Percentiles rank a stretch among this genome's conserved stretches.
These are phyloP conservation scores for Albifimbria verrucaria DNA, from an alignment of 2,329 filamentous ascomycete genomes.

Conservation along the genomic window DNA sequence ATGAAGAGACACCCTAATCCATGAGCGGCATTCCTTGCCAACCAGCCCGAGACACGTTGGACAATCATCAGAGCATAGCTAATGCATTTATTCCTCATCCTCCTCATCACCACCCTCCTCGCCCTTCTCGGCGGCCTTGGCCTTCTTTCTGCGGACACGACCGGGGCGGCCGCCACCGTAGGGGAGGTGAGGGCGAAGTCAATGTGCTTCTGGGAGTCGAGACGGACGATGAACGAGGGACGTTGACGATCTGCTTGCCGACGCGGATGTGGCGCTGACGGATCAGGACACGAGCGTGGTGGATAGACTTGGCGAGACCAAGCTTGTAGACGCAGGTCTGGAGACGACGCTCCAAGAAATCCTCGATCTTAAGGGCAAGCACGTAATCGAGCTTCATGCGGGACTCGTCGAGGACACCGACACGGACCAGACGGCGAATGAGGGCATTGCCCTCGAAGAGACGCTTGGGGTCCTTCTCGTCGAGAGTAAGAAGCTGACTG, in stretches of 20 bases:
- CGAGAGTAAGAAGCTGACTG: conserved; percentile 99
- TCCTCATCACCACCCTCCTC: conserved; percentile 80
- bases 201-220: conserved; percentile 99
- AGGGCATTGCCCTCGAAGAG: conserved; percentile 99
- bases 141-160: conserved; percentile 99
- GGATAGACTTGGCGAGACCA: conserved; percentile 99
- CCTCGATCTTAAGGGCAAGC: conserved; percentile 96
- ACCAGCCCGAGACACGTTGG: conserved; percentile 23
- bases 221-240: conserved; percentile 99
- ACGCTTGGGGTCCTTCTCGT: conserved; percentile 99
- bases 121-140: conserved; percentile 86
- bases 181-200: conserved; percentile 96
- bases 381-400: conserved; percentile 99
- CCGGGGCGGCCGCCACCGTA: conserved; percentile 96
- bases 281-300: conserved; percentile 99
- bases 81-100: conserved; percentile 66
- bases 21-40: conserved; percentile 32
- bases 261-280: conserved; percentile 99
- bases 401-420: conserved; percentile 99
- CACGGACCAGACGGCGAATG: conserved; percentile 99
- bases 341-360: conserved; percentile 99
- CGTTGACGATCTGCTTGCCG: conserved; percentile 99
- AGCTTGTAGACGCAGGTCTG: conserved; percentile 99
- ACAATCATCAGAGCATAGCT: conserved; percentile 26
- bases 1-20: conserved; percentile 41